Conservation (phyloP, 345 rosid species). For the Citrus reticulata region DNA sequence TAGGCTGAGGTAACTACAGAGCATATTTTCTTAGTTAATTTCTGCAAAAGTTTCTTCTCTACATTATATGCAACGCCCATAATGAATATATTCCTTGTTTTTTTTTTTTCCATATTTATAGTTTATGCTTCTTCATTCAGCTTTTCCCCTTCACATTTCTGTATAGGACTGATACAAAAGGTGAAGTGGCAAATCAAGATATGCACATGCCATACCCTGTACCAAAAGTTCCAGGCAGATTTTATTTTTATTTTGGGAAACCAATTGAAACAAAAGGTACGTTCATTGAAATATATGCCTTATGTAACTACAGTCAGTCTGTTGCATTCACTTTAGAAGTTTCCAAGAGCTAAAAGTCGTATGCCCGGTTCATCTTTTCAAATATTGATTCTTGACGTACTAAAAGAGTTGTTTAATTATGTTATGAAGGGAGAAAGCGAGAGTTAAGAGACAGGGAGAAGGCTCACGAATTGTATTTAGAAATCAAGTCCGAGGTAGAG, state of each 20-base stretch:
- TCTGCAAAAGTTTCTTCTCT: neutral
- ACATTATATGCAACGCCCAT: neutral
- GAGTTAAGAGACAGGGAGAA: slow-evolving; percentile 45
- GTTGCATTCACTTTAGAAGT: too few species aligned
- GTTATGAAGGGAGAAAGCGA: slow-evolving; percentile 33
- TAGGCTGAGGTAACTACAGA: slow-evolving; percentile 27
- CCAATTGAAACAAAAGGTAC: slow-evolving; percentile 46
- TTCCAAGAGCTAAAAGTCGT: too few species aligned
- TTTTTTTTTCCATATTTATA: too few species aligned
- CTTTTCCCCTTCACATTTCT: neutral
- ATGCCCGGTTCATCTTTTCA: too few species aligned
- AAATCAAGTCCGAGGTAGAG: slow-evolving; percentile 57
- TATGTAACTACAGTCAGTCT: too few species aligned
- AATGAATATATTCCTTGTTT: neutral
- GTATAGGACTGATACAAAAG: slow-evolving; percentile 28
- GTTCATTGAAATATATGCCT: too few species aligned
- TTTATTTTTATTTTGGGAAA: slow-evolving; percentile 48
- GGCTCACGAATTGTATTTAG: slow-evolving; percentile 44
- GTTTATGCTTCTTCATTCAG: neutral
- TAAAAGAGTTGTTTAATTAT: neutral
- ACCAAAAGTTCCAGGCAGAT: slow-evolving; percentile 53
- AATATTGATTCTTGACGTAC: too few species aligned
- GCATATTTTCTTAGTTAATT: neutral
- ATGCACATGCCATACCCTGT: slow-evolving; percentile 23
- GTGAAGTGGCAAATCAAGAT: slow-evolving; percentile 42